phyloP scores from a whole-genome alignment of 176 grass and related monocot species.

The Paspalum notatum region DNA sequence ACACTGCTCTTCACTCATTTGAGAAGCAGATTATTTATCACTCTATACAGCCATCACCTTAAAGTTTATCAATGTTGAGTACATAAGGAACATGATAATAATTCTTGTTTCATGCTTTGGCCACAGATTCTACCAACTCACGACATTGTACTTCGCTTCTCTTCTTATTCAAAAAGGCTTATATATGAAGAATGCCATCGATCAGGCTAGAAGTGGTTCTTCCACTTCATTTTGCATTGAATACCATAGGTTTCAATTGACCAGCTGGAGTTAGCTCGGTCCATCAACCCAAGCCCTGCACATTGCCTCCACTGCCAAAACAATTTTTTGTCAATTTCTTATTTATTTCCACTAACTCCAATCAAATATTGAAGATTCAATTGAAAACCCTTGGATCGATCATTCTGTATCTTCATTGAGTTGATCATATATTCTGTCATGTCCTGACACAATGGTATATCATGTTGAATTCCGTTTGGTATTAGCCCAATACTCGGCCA shows the following conservation, averaged over 20 bases:
- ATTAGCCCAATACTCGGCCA: slow-evolving; percentile 93
- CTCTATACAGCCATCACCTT: neutral
- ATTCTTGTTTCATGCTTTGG: slow-evolving; percentile 7
- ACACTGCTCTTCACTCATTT: slow-evolving; percentile 12
- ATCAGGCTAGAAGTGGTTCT: neutral
- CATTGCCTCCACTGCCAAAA: slow-evolving; percentile 1
- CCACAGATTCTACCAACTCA: neutral
- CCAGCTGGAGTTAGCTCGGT: slow-evolving; percentile 7
- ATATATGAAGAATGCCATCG: neutral
- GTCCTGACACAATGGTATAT: slow-evolving; percentile 15
- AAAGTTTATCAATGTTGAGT: neutral
- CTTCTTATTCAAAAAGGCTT: slow-evolving; percentile 11
- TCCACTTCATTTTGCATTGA: slow-evolving; percentile 15
- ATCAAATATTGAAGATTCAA: slow-evolving; percentile 15
- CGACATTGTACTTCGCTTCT: neutral
- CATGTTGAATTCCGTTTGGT: slow-evolving; percentile 65
- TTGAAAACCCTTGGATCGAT: neutral
- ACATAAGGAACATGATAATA: neutral
- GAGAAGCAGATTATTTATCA: neutral
- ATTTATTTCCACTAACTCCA: slow-evolving; percentile 5
- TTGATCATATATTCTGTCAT: slow-evolving; percentile 8
- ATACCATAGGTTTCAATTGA: neutral
- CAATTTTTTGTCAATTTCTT: neutral
- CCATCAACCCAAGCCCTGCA: slow-evolving; percentile 14
- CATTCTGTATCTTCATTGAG: slow-evolving; percentile 17